These are phyloP conservation scores for Sextonia rubra DNA, from an alignment of 164 flowering plant genomes.

Conservation along the genomic window DNA sequence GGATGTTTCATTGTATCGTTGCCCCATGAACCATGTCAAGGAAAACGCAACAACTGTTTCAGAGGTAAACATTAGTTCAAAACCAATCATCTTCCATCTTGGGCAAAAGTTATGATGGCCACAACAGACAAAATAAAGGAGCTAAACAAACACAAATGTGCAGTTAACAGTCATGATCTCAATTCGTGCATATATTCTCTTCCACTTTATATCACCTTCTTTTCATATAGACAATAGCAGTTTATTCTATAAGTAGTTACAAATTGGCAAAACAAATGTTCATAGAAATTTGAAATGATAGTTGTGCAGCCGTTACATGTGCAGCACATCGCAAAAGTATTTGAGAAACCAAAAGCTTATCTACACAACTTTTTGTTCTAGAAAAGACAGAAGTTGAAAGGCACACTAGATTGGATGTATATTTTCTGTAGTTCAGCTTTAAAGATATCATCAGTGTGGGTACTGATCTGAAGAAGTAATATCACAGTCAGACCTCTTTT, in stretches of 20 bases:
- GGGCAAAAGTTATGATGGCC: not conserved
- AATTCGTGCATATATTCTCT: not conserved
- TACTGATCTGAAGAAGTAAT: too few relatives aligned
- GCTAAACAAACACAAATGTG: too few relatives aligned
- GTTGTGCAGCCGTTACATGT: not conserved
- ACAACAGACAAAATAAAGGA: not conserved
- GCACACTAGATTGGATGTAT: not conserved
- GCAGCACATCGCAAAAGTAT: not conserved
- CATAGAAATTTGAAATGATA: not conserved
- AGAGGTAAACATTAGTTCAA: not conserved
- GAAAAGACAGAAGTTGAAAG: not conserved
- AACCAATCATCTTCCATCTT: not conserved
- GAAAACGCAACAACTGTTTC: constrained; percentile 55
- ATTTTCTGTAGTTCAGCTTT: too few relatives aligned
- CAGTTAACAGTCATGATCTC: not conserved
- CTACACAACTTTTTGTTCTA: not conserved
- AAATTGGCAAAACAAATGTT: not conserved
- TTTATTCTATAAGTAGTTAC: not conserved
- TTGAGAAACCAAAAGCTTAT: not conserved
- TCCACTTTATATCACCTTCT: not conserved
- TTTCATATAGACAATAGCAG: not conserved
- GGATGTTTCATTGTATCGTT: constrained; percentile 64
- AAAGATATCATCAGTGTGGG: too few relatives aligned
- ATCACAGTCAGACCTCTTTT: too few relatives aligned
- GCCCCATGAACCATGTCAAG: constrained; percentile 74